These are phyloP conservation scores for Colletotrichum sp. DNA, from an alignment of 2,329 filamentous ascomycete species.

Conservation along the genomic window DNA sequence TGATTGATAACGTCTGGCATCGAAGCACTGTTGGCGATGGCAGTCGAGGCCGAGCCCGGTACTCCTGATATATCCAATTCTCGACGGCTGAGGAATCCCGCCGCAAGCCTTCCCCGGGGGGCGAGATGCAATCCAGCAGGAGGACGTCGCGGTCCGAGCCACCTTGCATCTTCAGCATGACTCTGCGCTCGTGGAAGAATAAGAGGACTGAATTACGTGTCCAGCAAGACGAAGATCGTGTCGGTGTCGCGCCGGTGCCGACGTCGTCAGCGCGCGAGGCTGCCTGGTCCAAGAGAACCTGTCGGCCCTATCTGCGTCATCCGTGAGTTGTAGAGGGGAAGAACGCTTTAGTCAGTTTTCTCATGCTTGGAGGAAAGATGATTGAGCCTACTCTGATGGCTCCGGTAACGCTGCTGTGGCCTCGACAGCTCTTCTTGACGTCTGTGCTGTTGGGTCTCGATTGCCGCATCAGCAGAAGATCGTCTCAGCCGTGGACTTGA, in stretches of 20 bases:
- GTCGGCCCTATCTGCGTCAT: background rate
- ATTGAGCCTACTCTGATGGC: background rate
- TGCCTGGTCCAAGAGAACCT: background rate
- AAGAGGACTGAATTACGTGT: background rate
- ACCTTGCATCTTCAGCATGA: background rate
- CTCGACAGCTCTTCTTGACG: background rate
- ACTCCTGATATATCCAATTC: background rate
- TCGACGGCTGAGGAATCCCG: background rate
- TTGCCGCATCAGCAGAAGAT: background rate
- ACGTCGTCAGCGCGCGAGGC: background rate
- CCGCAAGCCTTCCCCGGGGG: background rate
- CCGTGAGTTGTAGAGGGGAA: background rate
- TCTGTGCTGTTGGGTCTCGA: background rate
- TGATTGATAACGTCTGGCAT: background rate
- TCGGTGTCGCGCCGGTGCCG: background rate
- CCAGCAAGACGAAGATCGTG: background rate
- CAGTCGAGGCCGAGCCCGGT: background rate
- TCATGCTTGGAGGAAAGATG: background rate
- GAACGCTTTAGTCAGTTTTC: background rate
- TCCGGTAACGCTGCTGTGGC: background rate
- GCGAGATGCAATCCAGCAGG: background rate
- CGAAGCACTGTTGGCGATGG: background rate
- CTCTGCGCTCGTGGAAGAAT: background rate
- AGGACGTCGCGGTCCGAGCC: background rate
- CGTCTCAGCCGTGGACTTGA: background rate